These are phyloP conservation scores for Ascochyta fabae DNA, from an alignment of 2,329 filamentous ascomycete species.

Conservation along the genomic window DNA sequence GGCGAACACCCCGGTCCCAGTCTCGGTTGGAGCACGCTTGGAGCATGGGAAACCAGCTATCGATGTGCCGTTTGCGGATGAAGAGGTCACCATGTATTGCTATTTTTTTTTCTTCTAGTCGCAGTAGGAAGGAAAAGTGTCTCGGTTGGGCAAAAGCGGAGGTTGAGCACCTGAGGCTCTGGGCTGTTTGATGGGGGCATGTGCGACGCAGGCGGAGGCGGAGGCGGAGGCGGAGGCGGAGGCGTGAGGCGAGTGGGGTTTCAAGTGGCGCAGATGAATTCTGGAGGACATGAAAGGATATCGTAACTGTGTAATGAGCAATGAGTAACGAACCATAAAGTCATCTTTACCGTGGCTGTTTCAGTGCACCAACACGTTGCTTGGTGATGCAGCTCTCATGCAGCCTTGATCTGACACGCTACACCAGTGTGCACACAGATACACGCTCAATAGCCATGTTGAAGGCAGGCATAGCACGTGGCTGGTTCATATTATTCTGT, in stretches of 20 bases:
- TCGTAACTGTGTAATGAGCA: no score
- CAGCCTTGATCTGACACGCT: no score
- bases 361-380: no score
- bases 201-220: background rate
- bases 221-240: background rate
- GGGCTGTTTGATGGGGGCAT: background rate
- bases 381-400: no score
- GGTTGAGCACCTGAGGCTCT: background rate
- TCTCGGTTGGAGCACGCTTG: constrained; percentile 5
- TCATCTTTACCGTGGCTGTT: no score
- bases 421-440: no score
- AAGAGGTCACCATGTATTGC: background rate
- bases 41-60: background rate
- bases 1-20: background rate
- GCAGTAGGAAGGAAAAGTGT: no score
- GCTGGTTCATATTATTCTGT: no score
- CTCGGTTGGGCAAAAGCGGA: background rate
- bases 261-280: constrained; percentile 7
- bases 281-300: no score
- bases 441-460: no score
- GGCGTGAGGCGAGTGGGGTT: constrained; percentile 7
- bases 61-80: constrained; percentile 2
- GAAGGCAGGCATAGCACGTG: no score
- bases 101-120: background rate
- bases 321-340: background rate